phyloP scores from a whole-genome alignment of 2,329 filamentous ascomycete genomes.

The Daldinia sp. region DNA sequence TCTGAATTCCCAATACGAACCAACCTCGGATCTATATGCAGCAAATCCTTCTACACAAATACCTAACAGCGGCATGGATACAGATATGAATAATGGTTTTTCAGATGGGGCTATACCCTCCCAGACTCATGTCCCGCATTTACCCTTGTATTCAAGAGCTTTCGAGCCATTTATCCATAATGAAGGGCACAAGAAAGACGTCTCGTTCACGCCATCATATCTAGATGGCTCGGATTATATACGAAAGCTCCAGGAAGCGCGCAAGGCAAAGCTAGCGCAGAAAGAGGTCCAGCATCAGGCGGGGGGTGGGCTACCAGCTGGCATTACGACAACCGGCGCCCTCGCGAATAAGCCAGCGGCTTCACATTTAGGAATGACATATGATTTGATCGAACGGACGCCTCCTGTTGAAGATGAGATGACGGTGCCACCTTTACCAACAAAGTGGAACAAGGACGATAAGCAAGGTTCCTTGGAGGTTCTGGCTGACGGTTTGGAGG shows the following conservation, averaged over 20 bases:
- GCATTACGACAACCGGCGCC: constrained; percentile 55
- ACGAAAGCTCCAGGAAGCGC: constrained; percentile 77
- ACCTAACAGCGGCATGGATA: constrained; percentile 52
- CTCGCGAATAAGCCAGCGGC: constrained; percentile 67
- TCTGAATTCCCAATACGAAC: constrained; percentile 61
- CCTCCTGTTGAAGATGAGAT: constrained; percentile 71
- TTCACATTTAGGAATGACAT: constrained; percentile 80
- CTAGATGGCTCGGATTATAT: constrained; percentile 82
- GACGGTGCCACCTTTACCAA: constrained; percentile 75
- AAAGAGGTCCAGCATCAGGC: constrained; percentile 62
- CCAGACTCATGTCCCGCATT: constrained; percentile 49
- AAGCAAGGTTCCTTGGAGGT: constrained; percentile 81
- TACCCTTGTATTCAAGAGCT: constrained; percentile 64
- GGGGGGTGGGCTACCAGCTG: constrained; percentile 41
- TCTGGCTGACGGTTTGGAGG: constrained; percentile 77
- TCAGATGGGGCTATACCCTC: constrained; percentile 46
- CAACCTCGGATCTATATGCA: constrained; percentile 51
- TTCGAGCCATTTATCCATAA: constrained; percentile 62
- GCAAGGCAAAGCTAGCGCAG: constrained; percentile 69
- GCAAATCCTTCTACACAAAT: constrained; percentile 45
- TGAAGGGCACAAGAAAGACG: constrained; percentile 53
- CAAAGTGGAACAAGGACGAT: constrained; percentile 84
- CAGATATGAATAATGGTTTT: constrained; percentile 49
- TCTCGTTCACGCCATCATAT: constrained; percentile 88
- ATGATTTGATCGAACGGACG: constrained; percentile 84